Evolutionary conservation across 768 basidiomycete genomes (phyloP).

Genomic region (Daedaleopsis sinensis): DNA sequence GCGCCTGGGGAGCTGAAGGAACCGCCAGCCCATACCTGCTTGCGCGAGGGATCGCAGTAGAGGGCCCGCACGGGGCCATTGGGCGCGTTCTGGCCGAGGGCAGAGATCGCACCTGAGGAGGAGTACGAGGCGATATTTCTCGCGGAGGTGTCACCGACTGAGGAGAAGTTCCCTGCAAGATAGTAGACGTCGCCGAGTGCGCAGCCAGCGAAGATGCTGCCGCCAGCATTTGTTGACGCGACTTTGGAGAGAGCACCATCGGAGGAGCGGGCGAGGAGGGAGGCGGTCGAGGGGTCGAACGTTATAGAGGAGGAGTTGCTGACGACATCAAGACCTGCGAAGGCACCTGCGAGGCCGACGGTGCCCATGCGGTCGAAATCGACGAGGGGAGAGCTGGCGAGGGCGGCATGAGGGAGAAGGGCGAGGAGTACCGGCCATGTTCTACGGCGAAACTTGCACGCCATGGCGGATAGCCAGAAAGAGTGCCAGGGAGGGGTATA

Average conservation of each 20-base stretch:
- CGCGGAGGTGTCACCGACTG: constrained; percentile 60
- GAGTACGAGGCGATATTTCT: constrained; percentile 81
- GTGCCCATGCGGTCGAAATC: constrained; percentile 68
- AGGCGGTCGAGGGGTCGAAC: constrained; percentile 73
- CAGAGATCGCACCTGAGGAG: constrained; percentile 55
- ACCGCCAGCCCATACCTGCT: constrained; percentile 81
- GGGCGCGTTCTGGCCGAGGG: constrained; percentile 70
- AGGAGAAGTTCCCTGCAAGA: constrained; percentile 82
- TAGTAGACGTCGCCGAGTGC: constrained; percentile 69
- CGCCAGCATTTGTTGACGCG: constrained; percentile 81
- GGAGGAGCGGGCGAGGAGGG: constrained; percentile 64
- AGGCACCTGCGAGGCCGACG: constrained; percentile 87
- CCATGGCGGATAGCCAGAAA: constrained; percentile 5
- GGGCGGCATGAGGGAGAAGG: constrained; percentile 34
- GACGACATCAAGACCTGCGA: constrained; percentile 84
- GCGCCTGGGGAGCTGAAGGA: constrained; percentile 67
- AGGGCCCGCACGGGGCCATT: constrained; percentile 74
- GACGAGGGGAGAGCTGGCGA: constrained; percentile 31
- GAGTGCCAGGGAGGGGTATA: constrained; percentile 20
- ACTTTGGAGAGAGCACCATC: constrained; percentile 71
- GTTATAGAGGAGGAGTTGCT: constrained; percentile 52
- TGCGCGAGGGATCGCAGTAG: constrained; percentile 71
- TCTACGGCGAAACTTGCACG: constrained; percentile 22
- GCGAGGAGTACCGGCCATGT: constrained; percentile 28
- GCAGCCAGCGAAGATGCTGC: constrained; percentile 76